A percentile compares a stretch with the other conserved stretches of the same genome.
Conservation (phyloP, 164 flowering plant species). For the Euptelea pleiosperma region DNA sequence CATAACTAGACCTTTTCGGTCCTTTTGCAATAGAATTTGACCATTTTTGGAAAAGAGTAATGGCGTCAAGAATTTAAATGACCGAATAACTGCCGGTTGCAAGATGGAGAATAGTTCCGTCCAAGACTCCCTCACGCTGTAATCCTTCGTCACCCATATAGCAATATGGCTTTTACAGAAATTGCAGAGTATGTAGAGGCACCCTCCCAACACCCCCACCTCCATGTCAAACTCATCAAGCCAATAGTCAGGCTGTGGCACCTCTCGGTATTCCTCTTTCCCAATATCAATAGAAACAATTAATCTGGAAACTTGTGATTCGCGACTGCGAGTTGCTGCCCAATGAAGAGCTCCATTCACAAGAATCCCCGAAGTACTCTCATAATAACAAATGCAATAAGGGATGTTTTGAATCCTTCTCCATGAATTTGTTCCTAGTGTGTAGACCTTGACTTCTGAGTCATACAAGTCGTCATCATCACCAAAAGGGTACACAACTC, state of each 20-base stretch:
- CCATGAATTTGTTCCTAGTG: constrained; percentile 4
- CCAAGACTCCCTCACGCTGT: constrained; percentile 30
- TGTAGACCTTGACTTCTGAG: too few species aligned
- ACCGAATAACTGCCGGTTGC: background rate
- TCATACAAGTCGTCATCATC: background rate
- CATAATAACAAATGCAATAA: too few species aligned
- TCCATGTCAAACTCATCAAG: background rate
- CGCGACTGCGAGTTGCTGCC: background rate
- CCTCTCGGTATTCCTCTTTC: background rate
- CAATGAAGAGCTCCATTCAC: background rate
- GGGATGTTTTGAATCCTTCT: background rate
- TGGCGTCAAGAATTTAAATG: constrained; percentile 6
- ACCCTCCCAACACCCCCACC: constrained; percentile 17
- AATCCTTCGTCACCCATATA: constrained; percentile 35
- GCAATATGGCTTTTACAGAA: background rate
- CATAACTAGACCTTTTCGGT: constrained; percentile 1
- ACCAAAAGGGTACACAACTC: background rate
- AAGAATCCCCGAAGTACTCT: background rate
- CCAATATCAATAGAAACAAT: background rate
- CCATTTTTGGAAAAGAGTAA: constrained; percentile 13
- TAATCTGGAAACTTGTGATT: background rate
- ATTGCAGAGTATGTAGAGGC: constrained; percentile 17
- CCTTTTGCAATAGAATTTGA: constrained; percentile 15
- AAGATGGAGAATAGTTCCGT: constrained; percentile 8
- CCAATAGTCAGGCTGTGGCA: background rate